Evolutionary conservation across 2,329 filamentous ascomycete genomes (phyloP).

Genomic region (Bipolaris gigantea): DNA sequence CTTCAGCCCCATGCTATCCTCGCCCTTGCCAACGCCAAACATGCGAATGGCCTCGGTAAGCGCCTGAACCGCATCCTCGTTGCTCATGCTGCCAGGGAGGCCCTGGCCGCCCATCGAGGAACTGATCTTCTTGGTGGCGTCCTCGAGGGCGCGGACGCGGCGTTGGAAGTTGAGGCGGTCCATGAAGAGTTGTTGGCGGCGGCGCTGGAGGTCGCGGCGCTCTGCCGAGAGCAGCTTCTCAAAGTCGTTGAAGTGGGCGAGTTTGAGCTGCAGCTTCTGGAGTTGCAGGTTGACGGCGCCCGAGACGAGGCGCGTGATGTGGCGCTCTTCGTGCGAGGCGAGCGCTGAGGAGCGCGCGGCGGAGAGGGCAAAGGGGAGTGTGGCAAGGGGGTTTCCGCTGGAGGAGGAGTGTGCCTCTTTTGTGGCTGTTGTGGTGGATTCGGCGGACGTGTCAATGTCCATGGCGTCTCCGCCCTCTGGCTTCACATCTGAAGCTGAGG

Average conservation of each 20-base stretch:
- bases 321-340: slow-evolving; percentile 93
- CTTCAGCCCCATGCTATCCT: slow-evolving; percentile 41
- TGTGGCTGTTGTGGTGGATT: slow-evolving; percentile 48
- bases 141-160: slow-evolving; percentile 80
- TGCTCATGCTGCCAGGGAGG: slow-evolving; percentile 34
- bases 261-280: slow-evolving; percentile 92
- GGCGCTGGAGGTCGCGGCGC: slow-evolving; percentile 86
- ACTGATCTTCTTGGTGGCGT: slow-evolving; percentile 61
- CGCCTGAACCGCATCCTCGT: slow-evolving; percentile 39
- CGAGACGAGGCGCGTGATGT: slow-evolving; percentile 91
- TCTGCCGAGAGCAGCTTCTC: slow-evolving; percentile 90
- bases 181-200: slow-evolving; percentile 88
- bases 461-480: slow-evolving; percentile 60
- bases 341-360: slow-evolving; percentile 84
- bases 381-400: slow-evolving; percentile 58
- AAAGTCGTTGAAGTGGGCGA: slow-evolving; percentile 96
- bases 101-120: slow-evolving; percentile 35
- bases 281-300: slow-evolving; percentile 91
- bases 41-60: slow-evolving; percentile 39
- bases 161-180: slow-evolving; percentile 89
- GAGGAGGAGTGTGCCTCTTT: slow-evolving; percentile 19
- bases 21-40: slow-evolving; percentile 44
- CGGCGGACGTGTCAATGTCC: slow-evolving; percentile 58
- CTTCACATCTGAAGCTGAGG: slow-evolving; percentile 52
- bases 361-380: slow-evolving; percentile 80